Base-by-base conservation (phyloP, 306 rosid genomes). In the Carpinus viminea region DNA sequence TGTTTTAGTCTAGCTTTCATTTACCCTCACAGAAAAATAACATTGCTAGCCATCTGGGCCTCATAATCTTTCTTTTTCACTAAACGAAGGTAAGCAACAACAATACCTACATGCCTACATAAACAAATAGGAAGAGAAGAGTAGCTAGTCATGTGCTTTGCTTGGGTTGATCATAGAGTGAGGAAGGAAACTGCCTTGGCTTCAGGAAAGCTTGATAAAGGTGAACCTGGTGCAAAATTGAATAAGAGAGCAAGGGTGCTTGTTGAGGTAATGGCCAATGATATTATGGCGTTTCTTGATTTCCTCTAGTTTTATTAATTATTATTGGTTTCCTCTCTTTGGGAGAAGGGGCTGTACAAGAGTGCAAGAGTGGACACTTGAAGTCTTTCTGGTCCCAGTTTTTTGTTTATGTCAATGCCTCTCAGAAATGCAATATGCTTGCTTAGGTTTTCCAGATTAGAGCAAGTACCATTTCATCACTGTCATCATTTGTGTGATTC, bases 261-360 rank as follows among this genome's bases (percentile, higher is more conserved):
- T 79, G 88, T 95, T 85, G 98, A 95, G 98, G 98, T 95, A 95
- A 85, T 72, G 36, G 20, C 74, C 60, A 53, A 53, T 78, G 45
- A 7, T 24, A 64, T 26, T 38, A 60, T 79, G 21, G 36, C 43
- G 57, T 76, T 56, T 84, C 13, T 65, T 65, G 24, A 65, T 36
- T 65, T 12, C 11, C 24, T 28, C 15, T 28, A 24, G 68, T 61
- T 28, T 61, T 61, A 31, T 31, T 31, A 31, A 31, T 31, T 31
- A 31, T 31, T 56, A 18, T 56, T 3, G 17, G 41, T 65, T 38
- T 16, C 17, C 21, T 65, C 38, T 1, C 20, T 34, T 18, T 17
- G 70, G 48, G 12, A 36, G 47, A 65, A 36, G 26, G 46, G 70
- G 47, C 70, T 65, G 48, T 36, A 34, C 13, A 16, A 65, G 70